Conservation (phyloP, 768 basidiomycete genomes). For the Agaricus bisporus region DNA sequence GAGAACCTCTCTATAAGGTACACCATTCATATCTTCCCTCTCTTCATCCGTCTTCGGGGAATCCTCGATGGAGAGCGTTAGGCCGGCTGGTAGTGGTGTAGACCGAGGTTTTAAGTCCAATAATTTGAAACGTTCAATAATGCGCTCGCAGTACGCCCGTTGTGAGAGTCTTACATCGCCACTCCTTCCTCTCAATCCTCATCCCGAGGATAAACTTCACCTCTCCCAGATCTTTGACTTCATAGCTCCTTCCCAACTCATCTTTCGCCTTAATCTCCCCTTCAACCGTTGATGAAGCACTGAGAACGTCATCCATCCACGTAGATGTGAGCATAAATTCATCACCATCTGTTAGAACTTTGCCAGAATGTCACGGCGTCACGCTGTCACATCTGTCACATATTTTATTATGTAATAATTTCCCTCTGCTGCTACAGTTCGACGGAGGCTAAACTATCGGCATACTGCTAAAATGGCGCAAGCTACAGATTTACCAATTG, state of each 20-base stretch:
- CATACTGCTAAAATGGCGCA: no score
- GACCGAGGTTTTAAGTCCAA: neutral
- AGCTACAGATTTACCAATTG: no score
- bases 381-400: no score
- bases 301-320: neutral
- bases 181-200: slow-evolving; percentile 2
- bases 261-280: no score
- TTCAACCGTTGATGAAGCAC: no score
- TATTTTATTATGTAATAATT: no score
- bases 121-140: slow-evolving; percentile 8
- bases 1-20: slow-evolving; percentile 13
- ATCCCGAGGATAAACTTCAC: slow-evolving; percentile 11
- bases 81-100: slow-evolving; percentile 7
- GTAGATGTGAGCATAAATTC: slow-evolving; percentile 4
- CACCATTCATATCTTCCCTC: neutral
- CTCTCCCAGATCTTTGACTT: slow-evolving; percentile 10
- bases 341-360: no score
- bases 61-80: neutral
- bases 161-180: slow-evolving; percentile 1
- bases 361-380: no score
- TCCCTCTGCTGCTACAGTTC: no score
- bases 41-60: neutral
- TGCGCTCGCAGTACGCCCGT: slow-evolving; percentile 1
- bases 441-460: no score
- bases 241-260: neutral